A percentile compares a stretch with the other conserved stretches of the same genome.
phyloP scores from a whole-genome alignment of 805 yeast species.

The Starmerella potacharoeniae region DNA sequence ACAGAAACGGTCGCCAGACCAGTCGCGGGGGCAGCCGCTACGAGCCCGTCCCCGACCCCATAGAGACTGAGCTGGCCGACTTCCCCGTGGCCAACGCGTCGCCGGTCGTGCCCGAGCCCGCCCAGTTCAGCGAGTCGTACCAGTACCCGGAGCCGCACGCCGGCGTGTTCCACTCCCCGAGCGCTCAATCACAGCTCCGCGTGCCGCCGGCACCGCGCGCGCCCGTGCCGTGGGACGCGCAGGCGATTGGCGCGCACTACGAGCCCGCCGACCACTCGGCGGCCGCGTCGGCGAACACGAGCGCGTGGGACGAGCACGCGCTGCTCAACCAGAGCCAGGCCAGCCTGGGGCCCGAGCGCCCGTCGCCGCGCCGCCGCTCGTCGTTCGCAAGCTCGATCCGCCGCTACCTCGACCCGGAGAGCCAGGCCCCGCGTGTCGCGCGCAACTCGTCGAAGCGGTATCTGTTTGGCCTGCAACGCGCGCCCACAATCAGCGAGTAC shows the following conservation, averaged over 20 bases:
- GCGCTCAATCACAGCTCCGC: neutral
- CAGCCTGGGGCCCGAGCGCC: neutral
- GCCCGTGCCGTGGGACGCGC: conserved; percentile 14
- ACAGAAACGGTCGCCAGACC: conserved; percentile 12
- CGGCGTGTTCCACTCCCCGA: neutral
- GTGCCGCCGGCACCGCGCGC: neutral
- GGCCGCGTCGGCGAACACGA: neutral
- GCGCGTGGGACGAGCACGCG: neutral
- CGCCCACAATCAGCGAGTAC: conserved; percentile 15
- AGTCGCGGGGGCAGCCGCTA: neutral
- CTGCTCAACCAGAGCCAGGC: neutral
- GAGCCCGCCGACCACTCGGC: neutral
- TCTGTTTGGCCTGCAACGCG: conserved; percentile 12
- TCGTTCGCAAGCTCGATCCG: conserved; percentile 12
- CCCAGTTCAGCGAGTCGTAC: neutral
- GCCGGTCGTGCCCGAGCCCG: neutral
- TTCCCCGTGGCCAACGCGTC: neutral
- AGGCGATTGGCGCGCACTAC: conserved; percentile 1
- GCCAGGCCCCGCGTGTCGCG: conserved; percentile 4
- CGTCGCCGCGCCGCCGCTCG: conserved; percentile 4
- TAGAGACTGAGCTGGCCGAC: neutral
- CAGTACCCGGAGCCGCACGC: neutral
- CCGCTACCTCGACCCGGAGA: conserved; percentile 13
- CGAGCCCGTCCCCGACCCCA: conserved; percentile 7
- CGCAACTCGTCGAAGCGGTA: conserved; percentile 9